phyloP scores from a whole-genome alignment of 768 basidiomycete genomes.

The Mycena vitilis region DNA sequence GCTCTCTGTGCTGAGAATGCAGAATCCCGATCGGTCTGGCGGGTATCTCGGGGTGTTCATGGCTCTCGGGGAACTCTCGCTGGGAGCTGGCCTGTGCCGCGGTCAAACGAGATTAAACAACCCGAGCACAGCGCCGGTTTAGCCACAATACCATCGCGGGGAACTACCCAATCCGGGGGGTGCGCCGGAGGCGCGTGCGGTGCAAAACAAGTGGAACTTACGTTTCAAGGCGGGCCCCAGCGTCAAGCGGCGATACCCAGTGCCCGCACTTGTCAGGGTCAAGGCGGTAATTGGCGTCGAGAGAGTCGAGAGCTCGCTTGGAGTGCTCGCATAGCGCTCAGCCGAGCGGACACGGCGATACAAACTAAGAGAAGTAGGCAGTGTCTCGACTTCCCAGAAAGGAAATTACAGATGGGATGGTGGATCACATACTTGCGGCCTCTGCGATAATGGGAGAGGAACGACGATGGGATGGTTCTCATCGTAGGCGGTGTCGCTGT shows the following conservation, averaged over 20 bases:
- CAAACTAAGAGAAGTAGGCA: too few species aligned
- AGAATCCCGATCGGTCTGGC: neutral
- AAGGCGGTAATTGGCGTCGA: too few species aligned
- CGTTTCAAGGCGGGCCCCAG: neutral
- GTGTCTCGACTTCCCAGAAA: too few species aligned
- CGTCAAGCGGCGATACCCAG: neutral
- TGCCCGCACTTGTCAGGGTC: neutral
- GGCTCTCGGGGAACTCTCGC: neutral
- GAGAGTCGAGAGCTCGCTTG: too few species aligned
- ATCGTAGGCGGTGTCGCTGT: neutral
- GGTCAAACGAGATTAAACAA: constrained; percentile 4
- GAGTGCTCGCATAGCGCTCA: too few species aligned
- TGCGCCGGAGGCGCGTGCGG: neutral
- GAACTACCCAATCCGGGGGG: constrained; percentile 1
- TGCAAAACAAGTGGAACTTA: neutral
- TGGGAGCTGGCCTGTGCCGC: neutral
- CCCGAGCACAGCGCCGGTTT: neutral
- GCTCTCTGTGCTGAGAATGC: neutral
- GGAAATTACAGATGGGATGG: too few species aligned
- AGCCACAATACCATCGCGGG: constrained; percentile 12
- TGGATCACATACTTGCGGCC: too few species aligned
- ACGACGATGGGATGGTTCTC: neutral
- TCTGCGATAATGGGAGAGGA: neutral
- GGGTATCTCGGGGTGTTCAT: constrained; percentile 19
- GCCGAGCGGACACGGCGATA: too few species aligned